Base-by-base conservation (phyloP, 331 rosid species). In the Saraca asoca region DNA sequence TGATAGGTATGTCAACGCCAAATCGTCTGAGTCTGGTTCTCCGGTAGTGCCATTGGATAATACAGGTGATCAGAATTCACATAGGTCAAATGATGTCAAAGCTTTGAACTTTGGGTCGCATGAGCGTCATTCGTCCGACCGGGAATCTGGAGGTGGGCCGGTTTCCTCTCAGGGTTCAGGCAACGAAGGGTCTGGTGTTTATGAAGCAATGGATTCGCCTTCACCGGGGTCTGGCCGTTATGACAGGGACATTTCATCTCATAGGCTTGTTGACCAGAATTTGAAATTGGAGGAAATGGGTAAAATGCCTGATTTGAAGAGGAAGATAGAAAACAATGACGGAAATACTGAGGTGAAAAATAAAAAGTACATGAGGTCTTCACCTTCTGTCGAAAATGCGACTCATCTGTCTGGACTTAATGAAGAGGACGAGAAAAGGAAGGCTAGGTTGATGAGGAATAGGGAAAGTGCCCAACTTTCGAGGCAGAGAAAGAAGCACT, bases 391-490 rank as follows among this genome's bases (percentile, higher is more conserved):
- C 49, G 87, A 75, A 46, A 56, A 15, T 15, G 59, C 64, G 35
- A 44, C 37, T 19, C 68, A 68, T 31, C 66, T 62, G 14, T 62
- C 63, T 29, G 76, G 7, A 56, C 29, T 24, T 24, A 54, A 75
- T 17, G 95, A 76, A 0, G 96, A 81, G 1, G 96, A 84, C 0
- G 92, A 83, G 1, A 94, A 81, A 79, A 83, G 64, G 83, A 88
- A 86, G 80, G 86, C 88, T 0, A 79, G 97, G 82, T 55, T 94
- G 87, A 83, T 88, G 83, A 83, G 97, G 85, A 94, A 94, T 71
- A 78, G 99, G 46, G 99, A 94, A 77, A 94, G 99, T 65, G 99
- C 99, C 10, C 99, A 88, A 75, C 93, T 94, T 49, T 94, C 97
- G 4, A 90, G 99, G 84, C 97, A 86, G 85, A 90, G 96, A 81